Base-by-base conservation (phyloP, 495 filamentous ascomycete genomes). In the Eremomyces bilateralis region DNA sequence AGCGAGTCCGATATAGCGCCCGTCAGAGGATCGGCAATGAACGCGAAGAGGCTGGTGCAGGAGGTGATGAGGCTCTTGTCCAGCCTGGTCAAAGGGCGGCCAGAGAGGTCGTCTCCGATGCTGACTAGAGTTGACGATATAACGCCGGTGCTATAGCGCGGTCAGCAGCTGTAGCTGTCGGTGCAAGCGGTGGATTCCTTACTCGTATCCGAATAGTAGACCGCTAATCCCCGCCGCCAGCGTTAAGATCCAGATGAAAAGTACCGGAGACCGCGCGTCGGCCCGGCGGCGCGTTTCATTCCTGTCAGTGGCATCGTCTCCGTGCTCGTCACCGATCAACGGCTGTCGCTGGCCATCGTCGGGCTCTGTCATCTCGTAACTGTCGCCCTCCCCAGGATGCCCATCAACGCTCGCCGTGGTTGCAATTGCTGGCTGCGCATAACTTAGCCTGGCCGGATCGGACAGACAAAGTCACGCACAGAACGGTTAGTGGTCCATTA, bases 81-180 rank as follows among this genome's bases (percentile, higher is more conserved):
- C 21, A 83, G 59, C 2, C 72, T 79, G 4, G 66, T 73, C 21
- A 88, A 61, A 11, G 62, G 52, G 4, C 64, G 63, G 31, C 55
- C 47, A 4, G 79, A 83, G n/a, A 92, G 69, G 36, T 80, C 74
- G 1, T 66, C 63, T 29, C 64, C 65, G 42, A 92, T 69, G 2
- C 78, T 80, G 24, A 93, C 74, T 20, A 93, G 62, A 0, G 80
- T 88, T 1, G 80, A 74, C 16, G 80, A 88, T 28, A 94, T 88
- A 11, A 91, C 83, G 28, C 84, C 84, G 15, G 84, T 94, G 47
- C 80, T 88, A 42, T 30, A n/a, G n/a, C n/a, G n/a, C 25, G 15
- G 34, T 35, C 15, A 35, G 47, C 17, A 15, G 24, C 21, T 1
- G 20, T 37, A 19, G 35, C 21, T 32, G 3, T 20, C 13, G 12